phyloP scores from a whole-genome alignment of 2,329 filamentous ascomycete species.

The Xylaria sp. region DNA sequence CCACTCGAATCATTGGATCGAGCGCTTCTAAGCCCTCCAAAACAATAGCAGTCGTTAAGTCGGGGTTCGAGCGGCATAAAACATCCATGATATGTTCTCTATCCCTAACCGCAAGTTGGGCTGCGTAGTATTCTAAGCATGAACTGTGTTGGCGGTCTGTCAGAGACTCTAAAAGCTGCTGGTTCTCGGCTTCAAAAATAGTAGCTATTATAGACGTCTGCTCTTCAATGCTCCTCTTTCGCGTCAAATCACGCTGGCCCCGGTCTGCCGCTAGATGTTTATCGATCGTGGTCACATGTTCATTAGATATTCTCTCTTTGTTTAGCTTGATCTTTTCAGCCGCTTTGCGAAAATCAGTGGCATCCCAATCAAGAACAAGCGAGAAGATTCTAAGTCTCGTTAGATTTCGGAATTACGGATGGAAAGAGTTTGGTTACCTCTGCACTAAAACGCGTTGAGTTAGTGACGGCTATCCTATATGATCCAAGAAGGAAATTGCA shows the following conservation, averaged over 20 bases:
- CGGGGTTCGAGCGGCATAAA: slow-evolving; percentile 75
- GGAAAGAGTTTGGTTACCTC: slow-evolving; percentile 49
- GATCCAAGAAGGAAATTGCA: not conserved
- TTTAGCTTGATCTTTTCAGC: slow-evolving; percentile 72
- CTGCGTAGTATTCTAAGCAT: slow-evolving; percentile 76
- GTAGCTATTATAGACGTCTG: slow-evolving; percentile 71
- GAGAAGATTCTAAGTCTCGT: slow-evolving; percentile 71
- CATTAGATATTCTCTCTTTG: slow-evolving; percentile 68
- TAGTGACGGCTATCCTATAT: slow-evolving; percentile 1
- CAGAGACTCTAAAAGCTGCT: slow-evolving; percentile 59
- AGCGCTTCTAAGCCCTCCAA: slow-evolving; percentile 74
- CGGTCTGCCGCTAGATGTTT: slow-evolving; percentile 65
- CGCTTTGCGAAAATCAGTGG: slow-evolving; percentile 73
- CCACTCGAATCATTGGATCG: slow-evolving; percentile 77
- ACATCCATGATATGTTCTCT: slow-evolving; percentile 75
- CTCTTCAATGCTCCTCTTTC: slow-evolving; percentile 64
- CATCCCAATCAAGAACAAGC: slow-evolving; percentile 78
- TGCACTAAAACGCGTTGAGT: slow-evolving; percentile 60
- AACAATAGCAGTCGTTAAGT: slow-evolving; percentile 76
- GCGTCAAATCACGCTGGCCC: slow-evolving; percentile 67
- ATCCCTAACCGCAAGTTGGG: slow-evolving; percentile 77
- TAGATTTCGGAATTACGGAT: slow-evolving; percentile 14
- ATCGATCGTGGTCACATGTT: slow-evolving; percentile 70
- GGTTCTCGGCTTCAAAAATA: slow-evolving; percentile 69
- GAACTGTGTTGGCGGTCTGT: slow-evolving; percentile 70